phyloP scores from a whole-genome alignment of 495 filamentous ascomycete genomes.

The Aspergillus sclerotiicarbonarius region DNA sequence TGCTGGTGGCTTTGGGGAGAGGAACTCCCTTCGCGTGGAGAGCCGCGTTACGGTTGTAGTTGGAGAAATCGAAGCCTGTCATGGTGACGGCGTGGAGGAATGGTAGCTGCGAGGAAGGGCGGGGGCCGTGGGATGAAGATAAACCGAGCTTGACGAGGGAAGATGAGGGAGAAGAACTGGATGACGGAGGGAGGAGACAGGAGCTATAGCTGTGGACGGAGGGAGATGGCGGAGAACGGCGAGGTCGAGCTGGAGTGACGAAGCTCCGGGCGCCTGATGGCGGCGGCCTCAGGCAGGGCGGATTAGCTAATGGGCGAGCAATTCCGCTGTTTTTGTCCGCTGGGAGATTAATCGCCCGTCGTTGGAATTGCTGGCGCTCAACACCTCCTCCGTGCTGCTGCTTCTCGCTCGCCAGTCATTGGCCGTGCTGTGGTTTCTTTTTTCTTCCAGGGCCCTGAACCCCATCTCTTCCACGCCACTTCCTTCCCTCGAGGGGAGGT shows the following conservation, averaged over 20 bases:
- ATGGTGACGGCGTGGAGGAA: conserved; percentile 54
- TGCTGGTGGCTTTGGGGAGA: conserved; percentile 95
- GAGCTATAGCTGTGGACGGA: conserved; percentile 16
- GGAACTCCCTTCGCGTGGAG: conserved; percentile 91
- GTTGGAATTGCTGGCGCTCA: neutral
- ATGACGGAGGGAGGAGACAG: neutral
- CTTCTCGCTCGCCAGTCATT: neutral
- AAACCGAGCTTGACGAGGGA: neutral
- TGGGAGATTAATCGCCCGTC: neutral
- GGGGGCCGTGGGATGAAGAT: neutral
- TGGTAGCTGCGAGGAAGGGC: neutral
- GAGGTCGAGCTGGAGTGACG: conserved; percentile 38
- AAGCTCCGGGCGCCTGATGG: conserved; percentile 44
- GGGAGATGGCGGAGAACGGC: conserved; percentile 25
- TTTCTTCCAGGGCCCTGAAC: conserved; percentile 4
- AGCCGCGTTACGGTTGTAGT: conserved; percentile 96
- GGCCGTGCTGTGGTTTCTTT: neutral
- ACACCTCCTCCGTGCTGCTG: neutral
- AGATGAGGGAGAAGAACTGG: neutral
- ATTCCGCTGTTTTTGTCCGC: conserved; percentile 34
- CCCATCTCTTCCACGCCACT: conserved; percentile 8
- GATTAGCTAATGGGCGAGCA: conserved; percentile 13
- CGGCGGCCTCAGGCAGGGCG: conserved; percentile 34
- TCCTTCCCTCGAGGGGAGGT: conserved; percentile 27
- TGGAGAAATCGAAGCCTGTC: conserved; percentile 99